Evolutionary conservation across 1,284 basidiomycete genomes (phyloP), one percentile per base, ranked within the genome.

Genomic region (Melampsora americana): DNA sequence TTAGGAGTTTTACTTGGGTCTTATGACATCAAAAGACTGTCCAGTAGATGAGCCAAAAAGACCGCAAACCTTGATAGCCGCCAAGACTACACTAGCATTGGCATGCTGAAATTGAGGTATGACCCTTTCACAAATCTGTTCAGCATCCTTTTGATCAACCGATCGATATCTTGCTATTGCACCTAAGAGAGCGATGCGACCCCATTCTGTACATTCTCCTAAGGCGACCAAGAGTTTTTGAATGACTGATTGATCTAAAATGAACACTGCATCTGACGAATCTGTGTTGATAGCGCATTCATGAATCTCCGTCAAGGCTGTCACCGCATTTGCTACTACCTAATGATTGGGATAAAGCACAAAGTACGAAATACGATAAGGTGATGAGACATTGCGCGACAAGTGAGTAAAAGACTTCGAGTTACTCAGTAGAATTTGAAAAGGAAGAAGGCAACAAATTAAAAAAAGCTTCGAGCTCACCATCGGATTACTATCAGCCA

Each of bases 401-500:
- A 56, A 56, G 20, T 56, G 6, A 14, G 20, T 23, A 1, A n/a
- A 56, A 12, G 18, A 23, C 14, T 5, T 53, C 14, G 50, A 18
- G 23, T 5, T 18, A 23, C 16, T 53, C 5, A 23, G 50, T 23
- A 53, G n/a, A 28, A 61, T 14, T 32, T 26, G 23, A 32, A 35
- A 20, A 35, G 16, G 1, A 35, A 28, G 60, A 20, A 35, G 20
- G 35, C 20, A 26, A 35, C 48, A 60, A 20, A 56, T 59, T 3
- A 62, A 30, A 42, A 16, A 66, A 66, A 30, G 11, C 9, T 18
- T 12, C 5, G 9, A 53, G 56, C 65, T 67, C 11, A 96, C 93
- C 2, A 94, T 97, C 3, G 95, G 93, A 83, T 99, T 99, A 73
- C 87, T 84, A 83, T 99, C 96, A 28, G 94, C 87, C 83, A 99